Base-by-base conservation (phyloP, 1,284 basidiomycete species). In the Ustilago lituana region DNA sequence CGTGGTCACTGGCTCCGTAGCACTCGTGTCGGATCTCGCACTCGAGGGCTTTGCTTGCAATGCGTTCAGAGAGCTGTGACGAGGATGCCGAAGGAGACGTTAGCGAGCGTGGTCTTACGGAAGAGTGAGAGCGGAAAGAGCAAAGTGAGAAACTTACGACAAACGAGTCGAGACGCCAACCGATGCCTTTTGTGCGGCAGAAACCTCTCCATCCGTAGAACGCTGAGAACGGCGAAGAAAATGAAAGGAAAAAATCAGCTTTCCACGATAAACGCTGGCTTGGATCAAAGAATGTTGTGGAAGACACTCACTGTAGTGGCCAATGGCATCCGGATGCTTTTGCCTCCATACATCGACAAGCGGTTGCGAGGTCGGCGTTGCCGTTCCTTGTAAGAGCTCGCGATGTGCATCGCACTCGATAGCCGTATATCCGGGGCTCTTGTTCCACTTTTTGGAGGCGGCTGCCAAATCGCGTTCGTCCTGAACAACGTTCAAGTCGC, bases 121-220 rank as follows among this genome's bases (percentile, higher is more conserved):
- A n/a, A n/a, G n/a, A n/a, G n/a, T n/a, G n/a, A n/a, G n/a, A n/a
- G n/a, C n/a, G n/a, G 12, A 23, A n/a, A 31, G 33, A 11, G n/a
- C 2, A n/a, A n/a, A n/a, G n/a, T n/a, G n/a, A n/a, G n/a, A 1
- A 32, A 57, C 62, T 52, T 41, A 76, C 91, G 39, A 80, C 73
- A 40, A 80, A 92, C 84, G 89, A 89, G 80, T 94, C 92, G 37
- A 94, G 82, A 63, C 92, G 85, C 92, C 92, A 94, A 2, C 92
- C 92, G 40, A 92, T 86, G 3, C 91, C 90, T 76, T 93, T 94
- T 56, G 80, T 80, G 37, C 92, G 85, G 79, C 90, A 91, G 62
- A 91, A 88, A 82, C 92, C 92, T 22, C 91, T 87, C 81, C 91
- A 93, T 6, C 89, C 90, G 67, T 91, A 94, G 81, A 93, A 94